These are phyloP conservation scores for Keithomyces neogunnii DNA, from an alignment of 2,329 filamentous ascomycete genomes.

Conservation along the genomic window DNA sequence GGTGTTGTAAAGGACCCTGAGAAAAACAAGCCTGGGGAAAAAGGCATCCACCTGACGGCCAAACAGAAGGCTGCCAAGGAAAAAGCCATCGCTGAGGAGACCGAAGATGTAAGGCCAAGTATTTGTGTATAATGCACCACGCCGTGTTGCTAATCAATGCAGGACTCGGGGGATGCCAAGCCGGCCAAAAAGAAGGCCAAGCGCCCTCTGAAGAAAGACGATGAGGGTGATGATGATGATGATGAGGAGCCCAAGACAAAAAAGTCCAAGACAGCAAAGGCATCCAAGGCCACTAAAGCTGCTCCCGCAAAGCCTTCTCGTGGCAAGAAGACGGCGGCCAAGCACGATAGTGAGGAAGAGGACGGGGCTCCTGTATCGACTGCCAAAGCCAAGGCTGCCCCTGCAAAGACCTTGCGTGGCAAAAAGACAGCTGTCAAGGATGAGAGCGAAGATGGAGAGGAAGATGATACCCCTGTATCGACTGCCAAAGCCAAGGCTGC, in stretches of 20 bases:
- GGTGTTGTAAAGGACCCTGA: conserved; percentile 56
- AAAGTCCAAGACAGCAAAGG: conserved; percentile 23
- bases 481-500: conserved; percentile 8
- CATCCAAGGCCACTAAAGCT: conserved; percentile 2
- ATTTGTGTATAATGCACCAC: not conserved
- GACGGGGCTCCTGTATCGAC: not conserved
- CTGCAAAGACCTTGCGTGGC: not conserved
- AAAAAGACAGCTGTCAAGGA: conserved; percentile 4
- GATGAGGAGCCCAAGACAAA: conserved; percentile 26
- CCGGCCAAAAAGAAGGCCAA: conserved; percentile 26
- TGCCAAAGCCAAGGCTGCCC: conserved; percentile 7
- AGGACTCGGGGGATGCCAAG: conserved; percentile 11
- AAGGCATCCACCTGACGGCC: conserved; percentile 48
- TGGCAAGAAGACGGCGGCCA: conserved; percentile 4
- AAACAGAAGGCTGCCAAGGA: conserved; percentile 27
- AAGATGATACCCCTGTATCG: not conserved
- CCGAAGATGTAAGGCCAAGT: conserved; percentile 11
- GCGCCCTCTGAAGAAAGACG: conserved; percentile 24
- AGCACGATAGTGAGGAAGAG: conserved; percentile 1
- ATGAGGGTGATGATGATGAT: conserved; percentile 20
- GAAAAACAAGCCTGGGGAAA: conserved; percentile 60
- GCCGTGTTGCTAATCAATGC: not conserved
- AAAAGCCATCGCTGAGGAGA: conserved; percentile 20
- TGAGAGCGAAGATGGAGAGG: conserved; percentile 5
- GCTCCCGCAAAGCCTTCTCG: not conserved